Conservation (phyloP, 768 basidiomycete genomes). For the Mycena latifolia region DNA sequence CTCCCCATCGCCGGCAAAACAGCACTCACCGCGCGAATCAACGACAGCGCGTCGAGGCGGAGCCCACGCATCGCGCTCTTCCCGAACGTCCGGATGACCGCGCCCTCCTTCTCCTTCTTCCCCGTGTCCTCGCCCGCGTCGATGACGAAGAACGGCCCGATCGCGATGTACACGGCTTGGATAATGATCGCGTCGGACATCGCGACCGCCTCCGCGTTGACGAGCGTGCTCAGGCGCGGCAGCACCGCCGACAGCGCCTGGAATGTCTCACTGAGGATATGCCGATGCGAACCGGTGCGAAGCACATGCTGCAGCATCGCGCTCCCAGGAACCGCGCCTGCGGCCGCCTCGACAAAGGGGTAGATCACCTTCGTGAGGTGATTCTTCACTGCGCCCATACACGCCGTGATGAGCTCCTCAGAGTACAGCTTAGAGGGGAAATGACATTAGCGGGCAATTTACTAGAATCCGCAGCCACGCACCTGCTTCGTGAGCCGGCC, state of each 20-base stretch:
- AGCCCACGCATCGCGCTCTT: conserved; percentile 86
- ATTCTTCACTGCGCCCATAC: conserved; percentile 83
- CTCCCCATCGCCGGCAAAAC: not conserved
- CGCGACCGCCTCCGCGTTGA: conserved; percentile 77
- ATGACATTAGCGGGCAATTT: conserved; percentile 1
- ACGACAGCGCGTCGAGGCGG: conserved; percentile 82
- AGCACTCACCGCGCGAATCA: conserved; percentile 84
- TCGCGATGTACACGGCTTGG: conserved; percentile 91
- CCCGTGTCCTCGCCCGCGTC: conserved; percentile 66
- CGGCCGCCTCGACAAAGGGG: conserved; percentile 84
- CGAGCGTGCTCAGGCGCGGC: conserved; percentile 79
- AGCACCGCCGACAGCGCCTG: conserved; percentile 79
- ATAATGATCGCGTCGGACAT: conserved; percentile 96
- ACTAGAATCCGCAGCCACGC: conserved; percentile 33
- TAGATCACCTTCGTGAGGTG: conserved; percentile 85
- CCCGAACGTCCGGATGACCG: conserved; percentile 77
- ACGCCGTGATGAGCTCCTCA: conserved; percentile 89
- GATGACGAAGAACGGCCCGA: conserved; percentile 94
- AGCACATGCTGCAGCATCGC: conserved; percentile 68
- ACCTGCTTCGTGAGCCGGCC: conserved; percentile 92
- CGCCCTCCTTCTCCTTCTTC: conserved; percentile 69
- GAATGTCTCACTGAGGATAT: conserved; percentile 75
- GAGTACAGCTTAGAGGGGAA: conserved; percentile 88
- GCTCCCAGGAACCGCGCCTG: conserved; percentile 52
- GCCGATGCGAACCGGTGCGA: conserved; percentile 59